phyloP scores from a whole-genome alignment of 495 filamentous ascomycete genomes.

The Pyronema omphalodes region DNA sequence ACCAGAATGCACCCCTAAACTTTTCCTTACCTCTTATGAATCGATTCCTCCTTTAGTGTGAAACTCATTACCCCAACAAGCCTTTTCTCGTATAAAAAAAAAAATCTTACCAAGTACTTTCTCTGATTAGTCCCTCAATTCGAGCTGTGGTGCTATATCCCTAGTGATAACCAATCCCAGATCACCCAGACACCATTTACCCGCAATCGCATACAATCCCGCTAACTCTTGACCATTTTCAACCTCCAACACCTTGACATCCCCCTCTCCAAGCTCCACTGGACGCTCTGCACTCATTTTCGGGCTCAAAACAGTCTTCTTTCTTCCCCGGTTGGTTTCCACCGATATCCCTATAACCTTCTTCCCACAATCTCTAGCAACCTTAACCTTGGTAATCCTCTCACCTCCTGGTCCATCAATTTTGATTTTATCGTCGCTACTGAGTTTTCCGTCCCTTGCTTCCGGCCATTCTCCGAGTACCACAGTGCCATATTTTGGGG shows the following conservation, averaged over 20 bases:
- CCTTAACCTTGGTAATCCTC: conserved; percentile 15
- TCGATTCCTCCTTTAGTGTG: too few relatives aligned
- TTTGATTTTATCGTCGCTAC: conserved; percentile 12
- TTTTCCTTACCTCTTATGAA: too few relatives aligned
- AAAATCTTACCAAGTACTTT: too few relatives aligned
- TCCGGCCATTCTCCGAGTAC: conserved; percentile 23
- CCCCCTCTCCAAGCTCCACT: conserved; percentile 7
- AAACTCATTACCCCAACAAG: too few relatives aligned
- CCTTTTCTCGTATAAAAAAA: too few relatives aligned
- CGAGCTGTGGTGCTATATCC: too few relatives aligned
- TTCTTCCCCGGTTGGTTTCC: conserved; percentile 12
- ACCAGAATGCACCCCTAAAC: too few relatives aligned
- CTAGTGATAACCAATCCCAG: too few relatives aligned
- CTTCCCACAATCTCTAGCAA: conserved; percentile 2
- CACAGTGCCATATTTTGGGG: conserved; percentile 15
- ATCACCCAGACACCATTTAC: too few relatives aligned
- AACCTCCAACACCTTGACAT: conserved; percentile 14
- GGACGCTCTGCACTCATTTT: conserved; percentile 12
- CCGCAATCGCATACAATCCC: conserved; percentile 14
- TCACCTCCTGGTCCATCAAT: conserved; percentile 16
- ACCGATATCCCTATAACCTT: conserved; percentile 17
- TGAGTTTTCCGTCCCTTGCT: conserved; percentile 10
- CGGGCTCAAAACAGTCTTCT: conserved; percentile 13
- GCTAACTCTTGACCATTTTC: conserved; percentile 12
- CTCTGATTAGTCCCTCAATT: too few relatives aligned